Evolutionary conservation across 441 rosid species (phyloP).

Genomic region (Brassica balearica): DNA sequence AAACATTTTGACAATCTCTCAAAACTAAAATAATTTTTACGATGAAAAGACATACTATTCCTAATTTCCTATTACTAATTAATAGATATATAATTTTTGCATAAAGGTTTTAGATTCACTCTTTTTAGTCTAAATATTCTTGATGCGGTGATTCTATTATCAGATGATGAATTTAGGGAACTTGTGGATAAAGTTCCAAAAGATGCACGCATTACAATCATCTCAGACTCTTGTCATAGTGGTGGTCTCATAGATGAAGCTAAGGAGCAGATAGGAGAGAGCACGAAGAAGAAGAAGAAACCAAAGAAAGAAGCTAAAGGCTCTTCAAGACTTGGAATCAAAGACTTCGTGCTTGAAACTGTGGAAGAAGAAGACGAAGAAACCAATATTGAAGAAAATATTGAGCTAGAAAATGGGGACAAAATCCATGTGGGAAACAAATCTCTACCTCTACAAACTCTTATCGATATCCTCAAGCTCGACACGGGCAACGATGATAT

Average conservation of each 20-base stretch:
- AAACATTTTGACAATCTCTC: too few relatives aligned
- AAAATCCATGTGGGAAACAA: slow-evolving; percentile 60
- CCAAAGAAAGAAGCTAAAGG: slow-evolving; percentile 43
- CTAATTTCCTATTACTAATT: too few relatives aligned
- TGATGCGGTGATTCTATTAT: not conserved
- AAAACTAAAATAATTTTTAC: too few relatives aligned
- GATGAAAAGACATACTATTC: too few relatives aligned
- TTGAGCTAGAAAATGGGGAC: slow-evolving; percentile 56
- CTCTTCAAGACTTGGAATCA: slow-evolving; percentile 50
- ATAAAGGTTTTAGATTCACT: not conserved
- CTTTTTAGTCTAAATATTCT: not conserved
- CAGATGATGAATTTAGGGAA: slow-evolving; percentile 93
- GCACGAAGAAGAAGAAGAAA: slow-evolving; percentile 55
- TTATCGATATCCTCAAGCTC: slow-evolving; percentile 83
- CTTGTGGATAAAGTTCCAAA: slow-evolving; percentile 72
- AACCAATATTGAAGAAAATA: slow-evolving; percentile 44
- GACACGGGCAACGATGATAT: slow-evolving; percentile 91
- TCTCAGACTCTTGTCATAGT: slow-evolving; percentile 92
- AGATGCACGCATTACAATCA: slow-evolving; percentile 67
- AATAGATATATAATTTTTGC: too few relatives aligned
- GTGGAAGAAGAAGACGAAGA: slow-evolving; percentile 44
- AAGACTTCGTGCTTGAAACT: slow-evolving; percentile 54
- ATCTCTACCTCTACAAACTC: slow-evolving; percentile 78
- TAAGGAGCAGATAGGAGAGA: slow-evolving; percentile 94
- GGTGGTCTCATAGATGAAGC: slow-evolving; percentile 92